A percentile compares a stretch with the other conserved stretches of the same genome.
Conservation (phyloP, 2,329 filamentous ascomycete genomes). For the Alternaria novae-zelandiae region DNA sequence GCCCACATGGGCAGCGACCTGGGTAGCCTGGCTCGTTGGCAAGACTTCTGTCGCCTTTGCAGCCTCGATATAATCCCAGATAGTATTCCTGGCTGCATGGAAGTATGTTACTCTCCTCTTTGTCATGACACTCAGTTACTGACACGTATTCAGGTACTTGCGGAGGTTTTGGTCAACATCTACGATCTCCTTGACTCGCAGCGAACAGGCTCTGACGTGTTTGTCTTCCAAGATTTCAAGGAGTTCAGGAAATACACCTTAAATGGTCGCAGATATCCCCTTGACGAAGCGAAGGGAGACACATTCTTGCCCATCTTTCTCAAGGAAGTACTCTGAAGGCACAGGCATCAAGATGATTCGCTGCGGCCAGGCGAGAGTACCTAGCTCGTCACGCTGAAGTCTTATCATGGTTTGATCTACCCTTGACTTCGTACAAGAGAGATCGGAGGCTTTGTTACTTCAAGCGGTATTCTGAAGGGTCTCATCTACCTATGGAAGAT, state of each 20-base stretch:
- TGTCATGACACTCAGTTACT: too few relatives aligned
- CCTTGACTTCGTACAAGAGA: not conserved
- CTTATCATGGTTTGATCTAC: not conserved
- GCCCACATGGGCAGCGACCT: constrained; percentile 10
- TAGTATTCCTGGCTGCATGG: constrained; percentile 6
- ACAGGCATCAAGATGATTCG: not conserved
- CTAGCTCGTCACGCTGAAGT: too few relatives aligned
- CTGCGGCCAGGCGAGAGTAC: not conserved
- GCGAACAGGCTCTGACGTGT: not conserved
- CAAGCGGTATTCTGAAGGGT: too few relatives aligned
- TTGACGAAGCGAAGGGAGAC: not conserved
- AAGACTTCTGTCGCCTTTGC: constrained; percentile 14
- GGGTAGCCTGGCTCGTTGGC: constrained; percentile 7
- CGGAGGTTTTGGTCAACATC: not conserved
- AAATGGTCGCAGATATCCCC: not conserved
- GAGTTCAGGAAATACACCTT: not conserved
- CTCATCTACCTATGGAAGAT: too few relatives aligned
- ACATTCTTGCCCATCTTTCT: not conserved
- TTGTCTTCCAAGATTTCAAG: not conserved
- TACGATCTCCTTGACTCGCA: not conserved
- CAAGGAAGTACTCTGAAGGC: not conserved
- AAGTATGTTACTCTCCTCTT: not conserved
- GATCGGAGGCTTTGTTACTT: too few relatives aligned
- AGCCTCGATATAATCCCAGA: not conserved
- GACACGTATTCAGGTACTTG: too few relatives aligned